phyloP scores from a whole-genome alignment of 495 filamentous ascomycete genomes.

The Xylaria scruposa region DNA sequence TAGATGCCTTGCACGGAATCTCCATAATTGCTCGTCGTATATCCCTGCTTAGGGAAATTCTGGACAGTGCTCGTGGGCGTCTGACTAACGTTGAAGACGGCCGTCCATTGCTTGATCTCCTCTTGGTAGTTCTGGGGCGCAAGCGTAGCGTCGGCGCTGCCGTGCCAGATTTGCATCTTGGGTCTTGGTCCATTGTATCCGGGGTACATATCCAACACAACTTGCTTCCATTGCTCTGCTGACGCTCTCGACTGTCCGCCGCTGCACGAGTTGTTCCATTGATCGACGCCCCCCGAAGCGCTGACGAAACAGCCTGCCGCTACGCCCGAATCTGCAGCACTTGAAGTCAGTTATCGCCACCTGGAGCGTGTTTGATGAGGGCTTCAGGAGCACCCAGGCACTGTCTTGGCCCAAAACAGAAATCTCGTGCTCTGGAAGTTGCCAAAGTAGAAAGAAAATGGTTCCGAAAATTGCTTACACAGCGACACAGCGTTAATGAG shows the following conservation, averaged over 20 bases:
- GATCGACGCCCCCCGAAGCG: constrained; percentile 44
- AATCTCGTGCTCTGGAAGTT: no score
- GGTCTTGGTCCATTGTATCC: constrained; percentile 55
- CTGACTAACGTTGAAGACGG: constrained; percentile 50
- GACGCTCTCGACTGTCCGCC: constrained; percentile 48
- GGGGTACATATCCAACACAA: constrained; percentile 52
- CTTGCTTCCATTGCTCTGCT: constrained; percentile 51
- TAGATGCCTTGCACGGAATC: constrained; percentile 49
- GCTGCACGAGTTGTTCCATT: constrained; percentile 54
- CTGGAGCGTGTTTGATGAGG: no score
- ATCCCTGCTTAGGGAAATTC: constrained; percentile 46
- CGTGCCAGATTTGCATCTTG: constrained; percentile 64
- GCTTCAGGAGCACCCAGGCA: no score
- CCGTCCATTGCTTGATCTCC: constrained; percentile 60
- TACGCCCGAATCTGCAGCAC: constrained; percentile 54
- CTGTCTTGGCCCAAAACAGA: no score
- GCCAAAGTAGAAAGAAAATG: no score
- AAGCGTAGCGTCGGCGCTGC: constrained; percentile 53
- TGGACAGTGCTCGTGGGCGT: constrained; percentile 39
- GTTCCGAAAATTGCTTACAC: constrained; percentile 30
- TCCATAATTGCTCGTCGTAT: constrained; percentile 47
- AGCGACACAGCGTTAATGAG: constrained; percentile 60
- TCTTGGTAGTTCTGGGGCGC: constrained; percentile 56
- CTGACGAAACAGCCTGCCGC: constrained; percentile 63
- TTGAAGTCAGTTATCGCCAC: no score